Evolutionary conservation across 805 yeast genomes (phyloP).

Genomic region (Deakozyma indianensis): DNA sequence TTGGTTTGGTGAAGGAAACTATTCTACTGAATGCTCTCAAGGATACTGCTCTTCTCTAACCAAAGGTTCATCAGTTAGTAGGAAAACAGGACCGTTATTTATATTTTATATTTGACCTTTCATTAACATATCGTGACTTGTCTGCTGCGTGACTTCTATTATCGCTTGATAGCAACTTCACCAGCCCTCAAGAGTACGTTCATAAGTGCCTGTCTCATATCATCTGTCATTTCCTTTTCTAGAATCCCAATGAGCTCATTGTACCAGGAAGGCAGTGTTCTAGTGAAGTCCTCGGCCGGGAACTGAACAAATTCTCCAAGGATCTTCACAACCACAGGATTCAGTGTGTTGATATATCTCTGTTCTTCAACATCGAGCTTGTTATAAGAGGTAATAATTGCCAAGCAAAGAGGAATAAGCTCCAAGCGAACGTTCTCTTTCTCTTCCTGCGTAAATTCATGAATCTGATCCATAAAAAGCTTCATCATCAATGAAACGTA

Average conservation of each 20-base stretch:
- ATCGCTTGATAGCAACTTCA: slow-evolving; percentile 19
- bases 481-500: slow-evolving; percentile 68
- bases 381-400: slow-evolving; percentile 56
- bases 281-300: slow-evolving; percentile 53
- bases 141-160: slow-evolving; percentile 5
- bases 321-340: slow-evolving; percentile 84
- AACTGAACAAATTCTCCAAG: slow-evolving; percentile 69
- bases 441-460: slow-evolving; percentile 19
- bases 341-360: slow-evolving; percentile 72
- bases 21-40: slow-evolving; percentile 61
- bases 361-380: slow-evolving; percentile 54
- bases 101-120: background rate
- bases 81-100: too few relatives aligned
- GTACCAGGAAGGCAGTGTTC: slow-evolving; percentile 10
- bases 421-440: slow-evolving; percentile 38
- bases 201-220: slow-evolving; percentile 22
- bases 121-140: too few relatives aligned
- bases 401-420: slow-evolving; percentile 53
- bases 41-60: slow-evolving; percentile 55
- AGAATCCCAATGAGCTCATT: slow-evolving; percentile 17
- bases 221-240: slow-evolving; percentile 21
- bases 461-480: slow-evolving; percentile 31
- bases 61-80: slow-evolving; percentile 9
- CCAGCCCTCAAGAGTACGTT: slow-evolving; percentile 31
- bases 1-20: slow-evolving; percentile 73